Conservation (phyloP, 192 early-diverging fungal species). For the Irineochytrium annulatum region DNA sequence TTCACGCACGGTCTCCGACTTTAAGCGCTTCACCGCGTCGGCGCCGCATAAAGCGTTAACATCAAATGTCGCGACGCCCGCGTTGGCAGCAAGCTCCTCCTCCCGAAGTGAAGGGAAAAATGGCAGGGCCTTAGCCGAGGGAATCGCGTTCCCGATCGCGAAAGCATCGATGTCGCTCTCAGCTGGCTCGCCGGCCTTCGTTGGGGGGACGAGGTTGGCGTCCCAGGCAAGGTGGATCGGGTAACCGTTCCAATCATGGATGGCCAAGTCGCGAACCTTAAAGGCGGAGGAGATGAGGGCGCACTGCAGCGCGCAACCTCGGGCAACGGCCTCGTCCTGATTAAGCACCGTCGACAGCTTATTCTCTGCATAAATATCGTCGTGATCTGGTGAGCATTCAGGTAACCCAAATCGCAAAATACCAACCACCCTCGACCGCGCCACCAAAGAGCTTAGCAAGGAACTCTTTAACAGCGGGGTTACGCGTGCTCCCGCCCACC, state of each 20-base stretch:
- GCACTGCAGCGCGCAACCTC: constrained; percentile 92
- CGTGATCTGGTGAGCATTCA: background rate
- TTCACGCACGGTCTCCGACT: no score
- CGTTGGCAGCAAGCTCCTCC: constrained; percentile 25
- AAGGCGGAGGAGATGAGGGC: constrained; percentile 92
- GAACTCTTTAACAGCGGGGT: constrained; percentile 81
- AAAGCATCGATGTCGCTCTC: constrained; percentile 83
- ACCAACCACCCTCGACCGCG: constrained; percentile 26
- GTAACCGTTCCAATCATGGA: constrained; percentile 81
- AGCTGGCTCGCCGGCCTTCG: constrained; percentile 58
- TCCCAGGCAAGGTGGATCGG: constrained; percentile 89
- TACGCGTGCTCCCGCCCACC: constrained; percentile 90
- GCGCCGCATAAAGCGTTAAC: constrained; percentile 75
- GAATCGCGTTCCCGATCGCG: constrained; percentile 74
- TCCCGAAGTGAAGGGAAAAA: constrained; percentile 72
- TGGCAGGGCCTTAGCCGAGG: constrained; percentile 82
- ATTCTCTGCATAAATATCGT: constrained; percentile 10
- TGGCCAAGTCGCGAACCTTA: constrained; percentile 90
- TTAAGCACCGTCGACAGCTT: constrained; percentile 86
- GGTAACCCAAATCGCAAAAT: background rate
- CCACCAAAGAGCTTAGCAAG: constrained; percentile 79
- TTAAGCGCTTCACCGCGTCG: no score
- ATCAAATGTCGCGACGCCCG: constrained; percentile 54
- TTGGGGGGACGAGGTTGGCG: constrained; percentile 31
- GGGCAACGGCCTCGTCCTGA: constrained; percentile 93